phyloP scores from a whole-genome alignment of 192 early-diverging fungal species.

The Entomortierella beljakovae region DNA sequence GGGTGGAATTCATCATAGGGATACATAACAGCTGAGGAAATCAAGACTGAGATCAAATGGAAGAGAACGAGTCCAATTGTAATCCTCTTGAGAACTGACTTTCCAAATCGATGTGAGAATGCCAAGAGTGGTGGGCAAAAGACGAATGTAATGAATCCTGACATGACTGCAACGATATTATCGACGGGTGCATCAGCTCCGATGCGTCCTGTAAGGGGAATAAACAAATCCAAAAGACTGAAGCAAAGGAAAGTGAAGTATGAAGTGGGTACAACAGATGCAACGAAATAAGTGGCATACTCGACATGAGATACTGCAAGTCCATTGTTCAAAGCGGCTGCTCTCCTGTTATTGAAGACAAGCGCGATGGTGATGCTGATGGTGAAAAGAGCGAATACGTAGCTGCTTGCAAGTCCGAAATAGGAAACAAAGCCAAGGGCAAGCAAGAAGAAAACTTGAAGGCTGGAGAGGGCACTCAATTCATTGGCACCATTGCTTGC shows the following conservation, averaged over 20 bases:
- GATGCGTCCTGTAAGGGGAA: slow-evolving; percentile 75
- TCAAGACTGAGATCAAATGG: slow-evolving; percentile 45
- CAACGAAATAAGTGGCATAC: slow-evolving; percentile 47
- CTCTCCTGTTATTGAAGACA: slow-evolving; percentile 36
- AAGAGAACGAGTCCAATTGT: slow-evolving; percentile 29
- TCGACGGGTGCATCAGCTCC: slow-evolving; percentile 73
- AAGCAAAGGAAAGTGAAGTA: slow-evolving; percentile 54
- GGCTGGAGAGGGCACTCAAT: slow-evolving; percentile 13
- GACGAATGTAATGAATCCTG: slow-evolving; percentile 60
- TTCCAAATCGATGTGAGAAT: slow-evolving; percentile 61
- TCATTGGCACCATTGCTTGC: slow-evolving; percentile 24
- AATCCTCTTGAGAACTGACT: slow-evolving; percentile 19
- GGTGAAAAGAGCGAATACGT: slow-evolving; percentile 55
- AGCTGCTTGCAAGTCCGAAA: slow-evolving; percentile 57
- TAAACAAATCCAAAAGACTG: slow-evolving; percentile 68
- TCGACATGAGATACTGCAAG: slow-evolving; percentile 17
- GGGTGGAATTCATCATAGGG: slow-evolving; percentile 73
- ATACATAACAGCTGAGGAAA: slow-evolving; percentile 54
- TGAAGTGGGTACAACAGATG: slow-evolving; percentile 24
- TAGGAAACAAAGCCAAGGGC: slow-evolving; percentile 31
- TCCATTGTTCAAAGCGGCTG: slow-evolving; percentile 3
- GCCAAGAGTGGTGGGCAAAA: slow-evolving; percentile 57
- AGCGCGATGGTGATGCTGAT: slow-evolving; percentile 29
- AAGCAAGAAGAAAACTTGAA: slow-evolving; percentile 23
- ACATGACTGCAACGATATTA: slow-evolving; percentile 67